Evolutionary conservation across 371 early-diverging fungal species (phyloP), one percentile per base, ranked within the genome.

Genomic region (Amoeboaphelidium occidentale): DNA sequence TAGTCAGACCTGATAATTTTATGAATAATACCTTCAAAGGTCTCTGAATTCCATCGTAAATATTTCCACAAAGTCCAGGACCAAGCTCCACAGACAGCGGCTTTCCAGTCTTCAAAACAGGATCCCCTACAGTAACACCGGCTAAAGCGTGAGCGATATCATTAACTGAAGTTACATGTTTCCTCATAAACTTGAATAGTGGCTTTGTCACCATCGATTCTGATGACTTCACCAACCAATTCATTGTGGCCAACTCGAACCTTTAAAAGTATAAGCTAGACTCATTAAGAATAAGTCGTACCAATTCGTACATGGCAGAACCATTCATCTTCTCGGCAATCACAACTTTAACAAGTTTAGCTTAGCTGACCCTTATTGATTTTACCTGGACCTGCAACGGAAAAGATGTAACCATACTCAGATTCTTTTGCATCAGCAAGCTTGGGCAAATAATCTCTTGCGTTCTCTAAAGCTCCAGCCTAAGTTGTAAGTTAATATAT

Each of bases 161-260:
- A 26, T 2, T 17, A 53, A 0, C 27, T 14, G 27, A 0, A 51
- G 63, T 53, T 69, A 81, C 88, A 77, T 48, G 99, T 99, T 68
- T 99, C 99, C 64, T 99, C 99, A 74, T 99, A 99, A 22, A 99
- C 99, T 68, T 99, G 99, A 54, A 99, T 86, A 25, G 99, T 98
- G 20, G 90, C 87, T 68, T 90, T 94, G 66, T 97, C 96, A 51
- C 83, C 82, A 45, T 98, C 98, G 52, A 99, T 90, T 68, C 93
- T 87, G 63, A 99, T 99, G 56, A 99, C 97, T 71, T 99, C 99
- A 53, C 99, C 99, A 28, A 97, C 84, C 48, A 99, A 75, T 53
- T 91, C 94, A 57, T 76, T 69, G 64, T 91, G 83, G 49, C 99
- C 99, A 23, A 99, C 99, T 61, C 97, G 93, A 43, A 89, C 85